These are phyloP conservation scores for Scheffersomyces titani DNA, from an alignment of 1,139 yeast species.

Conservation along the genomic window DNA sequence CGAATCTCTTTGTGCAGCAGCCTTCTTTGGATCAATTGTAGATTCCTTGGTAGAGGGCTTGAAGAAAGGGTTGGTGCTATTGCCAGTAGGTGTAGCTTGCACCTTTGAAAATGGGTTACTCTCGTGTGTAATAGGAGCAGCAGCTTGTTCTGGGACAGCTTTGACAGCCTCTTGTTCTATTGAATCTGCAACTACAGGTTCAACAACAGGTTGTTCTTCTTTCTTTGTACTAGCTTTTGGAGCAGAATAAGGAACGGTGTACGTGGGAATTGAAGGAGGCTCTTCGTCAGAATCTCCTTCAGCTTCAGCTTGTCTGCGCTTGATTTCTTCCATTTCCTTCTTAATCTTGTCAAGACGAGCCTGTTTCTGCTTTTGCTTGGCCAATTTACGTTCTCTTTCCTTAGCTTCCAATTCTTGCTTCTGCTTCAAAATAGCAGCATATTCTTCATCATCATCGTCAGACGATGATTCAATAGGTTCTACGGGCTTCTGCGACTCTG, in stretches of 20 bases:
- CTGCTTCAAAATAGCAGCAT: constrained; percentile 45
- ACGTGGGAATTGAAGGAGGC: constrained; percentile 30
- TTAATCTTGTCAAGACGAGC: constrained; percentile 60
- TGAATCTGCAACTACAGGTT: neutral
- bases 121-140: constrained; percentile 22
- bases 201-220: neutral
- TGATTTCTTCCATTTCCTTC: constrained; percentile 65
- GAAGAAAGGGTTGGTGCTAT: constrained; percentile 50
- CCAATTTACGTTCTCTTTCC: constrained; percentile 48
- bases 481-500: neutral
- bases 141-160: neutral
- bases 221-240: neutral
- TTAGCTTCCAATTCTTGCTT: constrained; percentile 51
- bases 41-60: constrained; percentile 39
- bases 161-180: constrained; percentile 2
- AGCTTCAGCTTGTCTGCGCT: constrained; percentile 22
- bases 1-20: constrained; percentile 63
- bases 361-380: constrained; percentile 54
- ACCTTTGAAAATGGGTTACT: constrained; percentile 43
- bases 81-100: constrained; percentile 9
- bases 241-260: constrained; percentile 9
- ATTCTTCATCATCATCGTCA: constrained; percentile 51
- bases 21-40: constrained; percentile 51
- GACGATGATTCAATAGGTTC: constrained; percentile 19
- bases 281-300: constrained; percentile 36